A percentile compares a stretch with the other conserved stretches of the same genome.
Conservation (phyloP, 2,329 filamentous ascomycete genomes). For the Botryotinia globosa region DNA sequence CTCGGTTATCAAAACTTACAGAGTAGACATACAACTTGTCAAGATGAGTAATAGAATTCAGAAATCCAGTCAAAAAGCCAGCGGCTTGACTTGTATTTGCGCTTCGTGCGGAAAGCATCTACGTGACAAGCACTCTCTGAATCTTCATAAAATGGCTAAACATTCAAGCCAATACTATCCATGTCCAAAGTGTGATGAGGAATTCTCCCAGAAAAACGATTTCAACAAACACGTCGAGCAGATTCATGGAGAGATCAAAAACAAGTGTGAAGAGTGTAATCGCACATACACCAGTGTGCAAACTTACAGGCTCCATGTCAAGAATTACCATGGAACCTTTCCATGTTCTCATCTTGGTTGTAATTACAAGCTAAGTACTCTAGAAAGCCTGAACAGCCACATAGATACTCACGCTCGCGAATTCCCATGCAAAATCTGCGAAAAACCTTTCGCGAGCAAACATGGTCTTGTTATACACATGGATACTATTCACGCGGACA, state of each 20-base stretch:
- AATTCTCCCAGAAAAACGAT: accelerated
- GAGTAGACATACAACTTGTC: not conserved
- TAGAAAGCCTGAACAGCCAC: not conserved
- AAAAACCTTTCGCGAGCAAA: accelerated
- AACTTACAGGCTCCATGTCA: accelerated
- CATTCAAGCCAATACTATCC: not conserved
- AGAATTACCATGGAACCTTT: not conserved
- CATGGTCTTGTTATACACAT: accelerated
- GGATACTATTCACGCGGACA: not conserved
- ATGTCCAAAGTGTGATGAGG: not conserved
- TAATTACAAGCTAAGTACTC: not conserved
- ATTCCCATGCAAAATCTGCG: not conserved
- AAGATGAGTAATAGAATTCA: not conserved
- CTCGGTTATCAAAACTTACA: not conserved
- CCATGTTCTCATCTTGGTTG: not conserved
- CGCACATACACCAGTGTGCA: accelerated
- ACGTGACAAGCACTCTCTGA: not conserved
- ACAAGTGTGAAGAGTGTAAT: not conserved
- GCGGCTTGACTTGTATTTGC: not conserved
- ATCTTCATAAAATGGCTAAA: not conserved
- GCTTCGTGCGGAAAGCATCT: not conserved
- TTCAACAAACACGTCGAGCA: not conserved
- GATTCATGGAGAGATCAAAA: not conserved
- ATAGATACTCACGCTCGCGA: not conserved
- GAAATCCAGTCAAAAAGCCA: not conserved